Evolutionary conservation across 2,329 filamentous ascomycete species (phyloP).

Genomic region (Emericellopsis atlantica): DNA sequence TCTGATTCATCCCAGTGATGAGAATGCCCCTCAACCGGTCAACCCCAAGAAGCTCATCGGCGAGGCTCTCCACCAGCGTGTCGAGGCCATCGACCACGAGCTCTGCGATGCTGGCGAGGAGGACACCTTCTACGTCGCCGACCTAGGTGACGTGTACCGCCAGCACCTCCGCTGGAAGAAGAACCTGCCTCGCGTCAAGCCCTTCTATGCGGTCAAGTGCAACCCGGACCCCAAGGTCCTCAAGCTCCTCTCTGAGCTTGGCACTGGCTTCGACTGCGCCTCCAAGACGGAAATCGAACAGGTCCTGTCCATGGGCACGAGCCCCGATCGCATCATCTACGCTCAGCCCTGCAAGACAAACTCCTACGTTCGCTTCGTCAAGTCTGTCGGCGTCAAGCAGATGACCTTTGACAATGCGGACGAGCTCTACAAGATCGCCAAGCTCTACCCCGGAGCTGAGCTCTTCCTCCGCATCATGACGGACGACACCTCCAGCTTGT

Average conservation of each 20-base stretch:
- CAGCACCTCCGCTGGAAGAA: conserved; percentile 98
- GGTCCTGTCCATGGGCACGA: conserved; percentile 70
- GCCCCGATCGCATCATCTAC: conserved; percentile 90
- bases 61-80: conserved; percentile 73
- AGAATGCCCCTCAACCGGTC: conserved; percentile 22
- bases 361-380: conserved; percentile 88
- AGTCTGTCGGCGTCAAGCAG: conserved; percentile 75
- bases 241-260: conserved; percentile 73
- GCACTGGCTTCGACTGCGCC: conserved; percentile 94
- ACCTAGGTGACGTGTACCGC: conserved; percentile 96
- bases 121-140: conserved; percentile 96
- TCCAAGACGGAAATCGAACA: conserved; percentile 96
- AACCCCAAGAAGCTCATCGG: conserved; percentile 71
- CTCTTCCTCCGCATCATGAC: conserved; percentile 91
- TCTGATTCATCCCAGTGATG: conserved; percentile 16
- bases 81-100: conserved; percentile 75
- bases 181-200: conserved; percentile 83
- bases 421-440: conserved; percentile 95
- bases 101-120: conserved; percentile 85
- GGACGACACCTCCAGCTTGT: conserved; percentile 88
- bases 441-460: conserved; percentile 78
- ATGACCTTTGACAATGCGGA: conserved; percentile 99
- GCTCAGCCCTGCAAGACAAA: conserved; percentile 99
- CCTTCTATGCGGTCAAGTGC: conserved; percentile 98
- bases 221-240: conserved; percentile 89